Conservation (phyloP, 495 filamentous ascomycete species). For the Bacidia rubella region DNA sequence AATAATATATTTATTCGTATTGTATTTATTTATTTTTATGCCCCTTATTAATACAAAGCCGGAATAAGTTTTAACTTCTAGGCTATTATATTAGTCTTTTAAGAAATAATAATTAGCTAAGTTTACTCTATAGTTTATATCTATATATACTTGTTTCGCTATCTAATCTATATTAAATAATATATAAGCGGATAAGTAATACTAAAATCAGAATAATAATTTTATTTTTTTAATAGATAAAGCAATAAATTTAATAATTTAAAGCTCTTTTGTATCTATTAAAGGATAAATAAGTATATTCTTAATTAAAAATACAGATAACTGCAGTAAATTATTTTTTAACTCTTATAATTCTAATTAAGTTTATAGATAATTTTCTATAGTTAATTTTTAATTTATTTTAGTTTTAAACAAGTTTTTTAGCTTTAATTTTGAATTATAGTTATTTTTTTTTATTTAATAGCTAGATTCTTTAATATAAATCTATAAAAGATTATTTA, state of each 20-base stretch:
- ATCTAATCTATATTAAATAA: background rate
- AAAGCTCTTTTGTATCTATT: too few species aligned
- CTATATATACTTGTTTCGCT: background rate
- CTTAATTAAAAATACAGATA: background rate
- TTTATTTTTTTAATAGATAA: background rate
- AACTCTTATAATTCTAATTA: background rate
- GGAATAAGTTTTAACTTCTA: background rate
- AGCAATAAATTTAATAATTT: background rate
- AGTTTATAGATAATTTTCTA: background rate
- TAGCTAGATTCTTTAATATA: too few species aligned
- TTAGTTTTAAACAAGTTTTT: background rate
- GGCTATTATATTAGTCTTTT: background rate
- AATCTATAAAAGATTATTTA: background rate
- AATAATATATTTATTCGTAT: constrained; percentile 3
- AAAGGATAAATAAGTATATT: too few species aligned
- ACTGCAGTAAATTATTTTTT: background rate
- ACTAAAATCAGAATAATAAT: background rate
- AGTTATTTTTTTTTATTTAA: background rate
- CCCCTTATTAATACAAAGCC: background rate
- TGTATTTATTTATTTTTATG: background rate
- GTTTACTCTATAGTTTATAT: background rate
- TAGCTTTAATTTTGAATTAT: background rate
- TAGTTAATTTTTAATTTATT: background rate
- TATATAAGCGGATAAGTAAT: background rate
- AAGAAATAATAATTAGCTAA: background rate